Base-by-base conservation (phyloP, 345 rosid genomes). In the Eucalyptus tenuipes region DNA sequence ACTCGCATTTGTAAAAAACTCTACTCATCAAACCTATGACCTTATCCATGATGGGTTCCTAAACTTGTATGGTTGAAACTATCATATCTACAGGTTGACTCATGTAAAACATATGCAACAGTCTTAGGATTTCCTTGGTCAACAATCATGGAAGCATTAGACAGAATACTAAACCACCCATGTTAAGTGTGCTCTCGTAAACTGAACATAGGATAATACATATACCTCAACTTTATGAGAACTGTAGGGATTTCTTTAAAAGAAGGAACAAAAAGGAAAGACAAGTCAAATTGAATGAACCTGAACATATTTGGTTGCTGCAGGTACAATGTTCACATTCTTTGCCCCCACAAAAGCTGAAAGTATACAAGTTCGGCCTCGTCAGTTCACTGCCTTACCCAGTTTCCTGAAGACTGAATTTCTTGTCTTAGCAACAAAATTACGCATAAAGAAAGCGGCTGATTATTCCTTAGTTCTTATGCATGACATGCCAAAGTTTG, bases 271-370 rank as follows among this genome's bases (percentile, higher is more conserved):
- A 20, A 75, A 75, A 75, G 45, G 42, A 75, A 37, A n/a, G 75
- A n/a, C 3, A 5, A 15, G 15, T 64, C 5, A 64, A 40, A 18
- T 18, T 37, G 45, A 75, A 75, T 75, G 82, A 89, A 97, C 99
- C 99, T 95, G 97, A 92, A 97, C 93, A 88, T 97, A 97, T 89
- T 93, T 91, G 90, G 95, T 95, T 50, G 99, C 98, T 88, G 97
- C 96, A 88, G 97, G 96, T 57, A 96, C 92, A 90, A 96, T 91
- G 82, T 95, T 95, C 68, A 89, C 93, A 91, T 95, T 96, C 79
- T 94, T 96, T 47, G 97, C 90, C 85, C 99, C 96, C 1, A 96
- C 91, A 89, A 97, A 97, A 90, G 95, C 99, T 97, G 96, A 91
- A 92, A 92, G 50, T 27, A 61, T 37, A 29, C 55, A 31, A 88